Base-by-base conservation (phyloP, 257 asterid genomes). In the Ophiorrhiza pumila region DNA sequence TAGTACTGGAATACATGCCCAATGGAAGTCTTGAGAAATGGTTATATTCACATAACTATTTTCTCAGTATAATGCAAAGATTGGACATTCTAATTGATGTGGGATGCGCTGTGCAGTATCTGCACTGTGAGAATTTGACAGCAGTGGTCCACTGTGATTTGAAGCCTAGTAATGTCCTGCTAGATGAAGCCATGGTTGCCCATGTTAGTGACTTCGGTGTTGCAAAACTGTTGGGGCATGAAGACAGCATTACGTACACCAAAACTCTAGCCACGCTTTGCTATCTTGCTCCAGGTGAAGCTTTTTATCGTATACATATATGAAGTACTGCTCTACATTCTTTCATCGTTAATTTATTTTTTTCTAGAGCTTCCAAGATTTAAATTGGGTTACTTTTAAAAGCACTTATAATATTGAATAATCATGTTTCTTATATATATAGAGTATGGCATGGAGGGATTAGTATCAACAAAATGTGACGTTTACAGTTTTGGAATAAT, bases 221-320 rank as follows among this genome's bases (percentile, higher is more conserved):
- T 25, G n/a, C 72, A 29, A 74, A 74, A 23, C 18, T 74, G 27
- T 53, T 74, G 47, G 67, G 31, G 3, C 2, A 1, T 1, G 76
- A 49, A 34, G 66, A 74, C 34, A 55, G 72, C 67, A 20, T 53
- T 11, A 32, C 65, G 2, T 31, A 37, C 27, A 41, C 72, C 37
- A n/a, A 29, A 65, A 74, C 78, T 0, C 23, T 74, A 37, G 72
- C 77, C 64, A 74, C 72, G 22, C 15, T 74, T 18, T 64, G 77
- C 15, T 74, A 74, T 22, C 23, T 64, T 74, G 71, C 77, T 31
- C 78, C 72, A 55, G 78, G 78, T 74, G 32, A 35, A 39, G 4
- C 4, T 18, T 15, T n/a, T 39, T 67, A 0, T 67, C 25, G 5
- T 17, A 29, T 31, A 13, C 7, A 15, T 2, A 3, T 2, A 55